Percentiles rank a stretch among this genome's conserved stretches.
These are phyloP conservation scores for Austropuccinia psidii DNA, from an alignment of 1,284 basidiomycete species.

Conservation along the genomic window DNA sequence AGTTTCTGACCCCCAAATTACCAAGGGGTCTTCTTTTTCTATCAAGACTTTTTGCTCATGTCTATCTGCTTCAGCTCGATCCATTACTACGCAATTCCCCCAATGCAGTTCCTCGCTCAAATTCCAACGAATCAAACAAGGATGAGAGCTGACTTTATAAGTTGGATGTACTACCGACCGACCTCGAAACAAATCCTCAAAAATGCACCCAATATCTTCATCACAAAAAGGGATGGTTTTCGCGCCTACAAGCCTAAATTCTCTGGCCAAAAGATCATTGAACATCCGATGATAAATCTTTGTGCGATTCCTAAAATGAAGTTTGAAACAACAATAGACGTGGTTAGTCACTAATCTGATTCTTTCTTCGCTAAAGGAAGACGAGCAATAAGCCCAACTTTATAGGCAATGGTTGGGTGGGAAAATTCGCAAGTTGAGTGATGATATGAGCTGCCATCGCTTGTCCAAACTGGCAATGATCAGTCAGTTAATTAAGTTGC, in stretches of 20 bases:
- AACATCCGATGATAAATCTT: constrained; percentile 77
- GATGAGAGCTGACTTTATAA: constrained; percentile 61
- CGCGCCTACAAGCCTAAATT: constrained; percentile 58
- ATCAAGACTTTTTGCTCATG: constrained; percentile 52
- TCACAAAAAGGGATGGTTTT: constrained; percentile 61
- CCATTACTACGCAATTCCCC: constrained; percentile 75
- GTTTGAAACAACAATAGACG: neutral
- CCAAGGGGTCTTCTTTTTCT: neutral
- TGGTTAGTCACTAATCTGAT: neutral
- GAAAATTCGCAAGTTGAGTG: constrained; percentile 71
- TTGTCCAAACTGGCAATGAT: constrained; percentile 64
- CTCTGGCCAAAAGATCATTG: constrained; percentile 63
- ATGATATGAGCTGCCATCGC: constrained; percentile 77
- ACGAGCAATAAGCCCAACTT: constrained; percentile 49
- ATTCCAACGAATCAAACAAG: constrained; percentile 73
- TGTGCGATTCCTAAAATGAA: constrained; percentile 54
- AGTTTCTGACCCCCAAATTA: constrained; percentile 23
- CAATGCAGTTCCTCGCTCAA: constrained; percentile 56
- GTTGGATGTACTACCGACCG: constrained; percentile 66
- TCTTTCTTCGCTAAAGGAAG: neutral
- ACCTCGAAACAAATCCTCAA: constrained; percentile 77
- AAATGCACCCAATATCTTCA: constrained; percentile 70
- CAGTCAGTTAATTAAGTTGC: constrained; percentile 61
- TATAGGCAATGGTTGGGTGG: constrained; percentile 69
- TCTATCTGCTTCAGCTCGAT: constrained; percentile 61